A percentile compares a stretch with the other conserved stretches of the same genome.
phyloP scores from a whole-genome alignment of 345 rosid genomes.

The Salix udensis region DNA sequence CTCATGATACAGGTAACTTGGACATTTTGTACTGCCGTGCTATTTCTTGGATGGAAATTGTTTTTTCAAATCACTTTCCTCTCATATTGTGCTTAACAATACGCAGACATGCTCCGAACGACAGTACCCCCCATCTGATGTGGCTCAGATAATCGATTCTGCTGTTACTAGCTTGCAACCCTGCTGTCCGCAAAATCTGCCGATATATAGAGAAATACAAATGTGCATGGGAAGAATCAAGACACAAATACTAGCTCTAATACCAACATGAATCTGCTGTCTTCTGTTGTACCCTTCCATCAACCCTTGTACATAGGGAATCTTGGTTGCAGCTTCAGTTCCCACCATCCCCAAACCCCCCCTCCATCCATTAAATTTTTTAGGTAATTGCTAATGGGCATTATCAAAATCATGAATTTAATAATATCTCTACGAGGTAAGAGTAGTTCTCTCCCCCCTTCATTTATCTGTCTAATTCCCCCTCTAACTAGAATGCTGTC shows the following conservation, averaged over 20 bases:
- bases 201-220: constrained; percentile 79
- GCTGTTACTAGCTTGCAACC: constrained; percentile 83
- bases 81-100: background rate
- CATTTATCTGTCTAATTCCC: background rate
- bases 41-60: background rate
- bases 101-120: constrained; percentile 82
- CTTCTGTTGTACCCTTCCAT: background rate
- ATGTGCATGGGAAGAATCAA: constrained; percentile 91
- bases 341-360: background rate
- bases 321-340: constrained; percentile 5
- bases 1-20: constrained; percentile 76
- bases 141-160: constrained; percentile 84
- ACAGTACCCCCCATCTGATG: constrained; percentile 83
- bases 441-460: background rate
- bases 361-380: no score
- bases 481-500: background rate
- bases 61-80: background rate
- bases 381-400: background rate
- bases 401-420: background rate
- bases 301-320: constrained; percentile 20
- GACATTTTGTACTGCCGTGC: background rate
- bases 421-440: background rate
- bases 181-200: constrained; percentile 67
- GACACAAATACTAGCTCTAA: constrained; percentile 82
- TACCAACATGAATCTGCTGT: constrained; percentile 39